Conservation (phyloP, 1,284 basidiomycete species). For the Trametes polyzona region DNA sequence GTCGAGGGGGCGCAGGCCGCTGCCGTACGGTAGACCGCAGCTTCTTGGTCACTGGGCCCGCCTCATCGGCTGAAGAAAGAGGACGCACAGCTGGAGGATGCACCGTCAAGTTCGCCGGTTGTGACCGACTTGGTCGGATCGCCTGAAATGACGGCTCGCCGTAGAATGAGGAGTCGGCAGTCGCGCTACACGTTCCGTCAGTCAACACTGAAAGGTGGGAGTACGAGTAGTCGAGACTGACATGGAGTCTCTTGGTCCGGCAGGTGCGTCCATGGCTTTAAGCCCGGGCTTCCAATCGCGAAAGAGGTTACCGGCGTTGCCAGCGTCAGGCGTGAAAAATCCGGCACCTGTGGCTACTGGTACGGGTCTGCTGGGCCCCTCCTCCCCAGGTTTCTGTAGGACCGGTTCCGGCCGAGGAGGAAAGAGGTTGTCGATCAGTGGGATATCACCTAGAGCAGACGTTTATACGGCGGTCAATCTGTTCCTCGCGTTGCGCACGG, state of each 20-base stretch:
- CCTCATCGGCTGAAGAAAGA: conserved; percentile 79
- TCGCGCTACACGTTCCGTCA: conserved; percentile 45
- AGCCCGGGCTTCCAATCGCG: conserved; percentile 55
- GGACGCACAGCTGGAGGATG: conserved; percentile 60
- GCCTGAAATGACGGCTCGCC: conserved; percentile 62
- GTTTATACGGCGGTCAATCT: not conserved
- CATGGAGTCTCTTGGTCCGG: conserved; percentile 64
- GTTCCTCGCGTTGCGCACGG: conserved; percentile 29
- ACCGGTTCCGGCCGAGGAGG: conserved; percentile 65
- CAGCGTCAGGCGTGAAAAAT: conserved; percentile 79
- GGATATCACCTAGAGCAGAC: conserved; percentile 56
- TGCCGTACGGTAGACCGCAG: conserved; percentile 66
- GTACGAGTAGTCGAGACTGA: conserved; percentile 37
- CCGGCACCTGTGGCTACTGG: conserved; percentile 64
- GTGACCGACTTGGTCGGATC: conserved; percentile 37
- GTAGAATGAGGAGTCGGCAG: conserved; percentile 64
- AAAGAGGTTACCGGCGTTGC: conserved; percentile 55
- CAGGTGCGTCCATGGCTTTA: conserved; percentile 46
- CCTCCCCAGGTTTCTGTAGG: conserved; percentile 55
- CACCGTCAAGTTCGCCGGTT: conserved; percentile 39
- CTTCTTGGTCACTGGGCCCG: conserved; percentile 75
- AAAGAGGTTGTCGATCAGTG: conserved; percentile 71
- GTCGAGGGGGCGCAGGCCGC: conserved; percentile 45
- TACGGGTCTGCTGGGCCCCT: conserved; percentile 45
- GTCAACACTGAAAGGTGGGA: not conserved